Evolutionary conservation across 768 basidiomycete species (phyloP), one percentile per base, ranked within the genome.

Genomic region (Lactifluus subvellereus): DNA sequence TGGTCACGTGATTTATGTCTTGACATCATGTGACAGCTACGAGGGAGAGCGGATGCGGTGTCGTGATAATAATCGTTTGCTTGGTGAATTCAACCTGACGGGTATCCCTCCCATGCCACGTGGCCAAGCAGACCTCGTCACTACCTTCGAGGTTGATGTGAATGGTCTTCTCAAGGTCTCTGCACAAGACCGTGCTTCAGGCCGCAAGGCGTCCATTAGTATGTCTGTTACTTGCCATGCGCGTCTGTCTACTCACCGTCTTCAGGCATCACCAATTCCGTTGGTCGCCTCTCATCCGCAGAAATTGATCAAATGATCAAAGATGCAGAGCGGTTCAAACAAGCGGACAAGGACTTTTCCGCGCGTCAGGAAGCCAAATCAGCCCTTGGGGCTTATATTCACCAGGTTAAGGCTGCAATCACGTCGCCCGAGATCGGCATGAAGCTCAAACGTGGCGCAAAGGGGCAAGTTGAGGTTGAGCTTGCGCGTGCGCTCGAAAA

Each of bases 301-400:
- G 97, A 99, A 83, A 99, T 99, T 68, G 95, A 98, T 72, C 95
- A 98, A 79, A 98, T 98, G 97, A 97, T 98, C 82, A 94, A 95
- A 83, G 96, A 98, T 73, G 93, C 97, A 58, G 96, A 98, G 77
- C 92, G 94, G 76, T 97, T 84, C 85, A 95, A 94, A 82, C 84
- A 86, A 74, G 92, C 89, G 32, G 91, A 94, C 84, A 97, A 94
- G 81, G 97, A 98, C 75, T 98, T 96, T 85, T 91, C 93, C 66
- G 88, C 95, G 60, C 91, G 91, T 68, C 97, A 98, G 75, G 95
- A 98, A 78, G 94, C 97, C 67, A 97, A 95, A 78, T 91, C 94
- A 52, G 95, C 98, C 77, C 89, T 98, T 65, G 97, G 98, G 81
- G 87, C 92, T 40, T 98, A 98, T 80, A 83, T 99, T 72, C 93